phyloP scores from a whole-genome alignment of 371 early-diverging fungal genomes.

The Syncephalastrum monosporum region DNA sequence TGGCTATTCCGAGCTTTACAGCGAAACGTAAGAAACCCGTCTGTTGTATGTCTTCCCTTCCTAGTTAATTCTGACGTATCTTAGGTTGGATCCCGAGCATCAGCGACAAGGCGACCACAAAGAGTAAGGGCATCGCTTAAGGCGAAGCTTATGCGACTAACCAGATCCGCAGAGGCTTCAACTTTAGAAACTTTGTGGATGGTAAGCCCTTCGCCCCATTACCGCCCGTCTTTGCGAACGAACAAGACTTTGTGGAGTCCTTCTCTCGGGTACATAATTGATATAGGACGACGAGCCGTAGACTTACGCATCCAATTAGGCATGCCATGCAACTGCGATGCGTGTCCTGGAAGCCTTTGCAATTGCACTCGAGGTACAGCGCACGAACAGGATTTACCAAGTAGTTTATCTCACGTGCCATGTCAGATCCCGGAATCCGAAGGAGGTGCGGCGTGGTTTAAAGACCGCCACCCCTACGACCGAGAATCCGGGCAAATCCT shows the following conservation, averaged over 20 bases:
- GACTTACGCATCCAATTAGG: constrained; percentile 24
- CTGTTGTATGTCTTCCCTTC: neutral
- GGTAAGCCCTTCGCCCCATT: constrained; percentile 39
- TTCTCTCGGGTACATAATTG: constrained; percentile 38
- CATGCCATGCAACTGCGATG: constrained; percentile 45
- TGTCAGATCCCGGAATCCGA: constrained; percentile 51
- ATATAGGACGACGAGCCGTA: neutral
- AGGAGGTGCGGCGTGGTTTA: constrained; percentile 59
- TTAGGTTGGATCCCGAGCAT: constrained; percentile 52
- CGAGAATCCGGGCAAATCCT: constrained; percentile 46
- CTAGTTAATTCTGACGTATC: neutral
- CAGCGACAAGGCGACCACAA: constrained; percentile 63
- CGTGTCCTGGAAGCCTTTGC: constrained; percentile 60
- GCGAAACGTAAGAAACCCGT: constrained; percentile 34
- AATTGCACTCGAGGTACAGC: constrained; percentile 49
- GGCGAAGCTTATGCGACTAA: neutral
- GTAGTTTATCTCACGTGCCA: neutral
- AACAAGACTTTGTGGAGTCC: constrained; percentile 22
- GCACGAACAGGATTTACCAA: neutral
- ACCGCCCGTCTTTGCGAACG: constrained; percentile 33
- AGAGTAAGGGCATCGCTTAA: constrained; percentile 43
- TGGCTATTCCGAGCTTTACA: constrained; percentile 42
- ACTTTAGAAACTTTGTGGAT: constrained; percentile 50
- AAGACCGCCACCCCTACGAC: constrained; percentile 51
- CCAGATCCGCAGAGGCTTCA: constrained; percentile 47